Base-by-base conservation (phyloP, 2,329 filamentous ascomycete genomes). In the Stemphylium beticola region DNA sequence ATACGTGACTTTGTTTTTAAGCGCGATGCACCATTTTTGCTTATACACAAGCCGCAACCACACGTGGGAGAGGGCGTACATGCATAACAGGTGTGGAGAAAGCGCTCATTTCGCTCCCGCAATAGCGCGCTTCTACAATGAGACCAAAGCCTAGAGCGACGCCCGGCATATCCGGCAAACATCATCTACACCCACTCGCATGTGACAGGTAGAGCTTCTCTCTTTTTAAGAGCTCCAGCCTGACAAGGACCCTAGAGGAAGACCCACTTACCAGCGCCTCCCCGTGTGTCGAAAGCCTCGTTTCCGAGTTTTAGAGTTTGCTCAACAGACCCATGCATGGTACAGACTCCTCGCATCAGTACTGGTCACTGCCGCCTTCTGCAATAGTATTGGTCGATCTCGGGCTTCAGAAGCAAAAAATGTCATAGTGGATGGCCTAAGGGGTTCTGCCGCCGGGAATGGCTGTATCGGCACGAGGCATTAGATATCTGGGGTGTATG, bases 391-490 rank as follows among this genome's bases (percentile, higher is more conserved):
- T 53, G 43, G 43, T 39, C 37, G 42, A 48, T 41, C 47, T 34
- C 40, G 46, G 46, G 33, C 49, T 44, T 22, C 34, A 50, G 36
- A 49, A 49, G 46, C 46, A 49, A 49, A 49, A 11, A 49, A 7
- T 8, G 37, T 41, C 37, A 33, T 41, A 50, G 40, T 33, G 45
- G 38, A 8, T 11, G 39, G 15, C 33, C 45, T 42, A 50, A 32
- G 48, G 46, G 46, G 20, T 29, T 37, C 29, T 36, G 32, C 33
- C n/a, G 22, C 29, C 33, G 51, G 51, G 33, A 44, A 46, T 32
- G 51, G 39, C 39, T 42, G 51, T 36, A 49, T 45, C 45, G 45
- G 51, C 34, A 49, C 38, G 51, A 33, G 39, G 24, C 36, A 40
- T 12, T 24, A 26, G 32, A 49, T 31, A 54, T 44, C 32, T 41